Percentiles rank a stretch among this genome's conserved stretches.
phyloP scores from a whole-genome alignment of 805 yeast genomes.

The Candida methanosorbosa region DNA sequence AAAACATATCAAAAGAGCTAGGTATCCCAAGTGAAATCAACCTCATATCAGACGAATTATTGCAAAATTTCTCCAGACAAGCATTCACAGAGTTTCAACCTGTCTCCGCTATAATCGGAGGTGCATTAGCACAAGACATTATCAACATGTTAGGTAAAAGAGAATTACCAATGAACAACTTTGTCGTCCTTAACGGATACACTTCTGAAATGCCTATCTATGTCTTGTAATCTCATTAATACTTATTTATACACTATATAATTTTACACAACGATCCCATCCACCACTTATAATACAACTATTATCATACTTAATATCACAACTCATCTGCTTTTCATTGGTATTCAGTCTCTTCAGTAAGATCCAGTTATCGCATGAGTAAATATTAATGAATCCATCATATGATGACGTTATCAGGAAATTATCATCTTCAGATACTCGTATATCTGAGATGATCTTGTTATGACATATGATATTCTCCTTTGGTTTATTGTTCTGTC shows the following conservation, averaged over 20 bases:
- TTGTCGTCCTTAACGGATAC: conserved; percentile 67
- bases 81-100: conserved; percentile 67
- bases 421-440: conserved; percentile 36
- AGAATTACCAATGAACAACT: conserved; percentile 76
- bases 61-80: conserved; percentile 37
- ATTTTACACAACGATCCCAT: conserved; percentile 75
- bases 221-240: conserved; percentile 39
- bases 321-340: conserved; percentile 63
- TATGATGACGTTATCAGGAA: conserved; percentile 56
- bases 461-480: conserved; percentile 61
- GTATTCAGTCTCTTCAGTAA: conserved; percentile 43
- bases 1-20: conserved; percentile 25
- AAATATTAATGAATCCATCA: conserved; percentile 56
- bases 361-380: conserved; percentile 69
- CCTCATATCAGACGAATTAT: conserved; percentile 29
- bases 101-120: conserved; percentile 82
- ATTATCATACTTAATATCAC: conserved; percentile 43
- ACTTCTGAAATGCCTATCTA: conserved; percentile 73
- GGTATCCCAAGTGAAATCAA: conserved; percentile 38
- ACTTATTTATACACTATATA: conserved; percentile 18
- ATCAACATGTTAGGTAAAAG: conserved; percentile 71
- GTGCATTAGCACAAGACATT: conserved; percentile 82
- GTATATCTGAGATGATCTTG: conserved; percentile 58
- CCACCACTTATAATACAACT: conserved; percentile 52
- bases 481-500: conserved; percentile 33